Evolutionary conservation across 768 basidiomycete genomes (phyloP), one percentile per base, ranked within the genome.

Genomic region (Hortiboletus campestris): DNA sequence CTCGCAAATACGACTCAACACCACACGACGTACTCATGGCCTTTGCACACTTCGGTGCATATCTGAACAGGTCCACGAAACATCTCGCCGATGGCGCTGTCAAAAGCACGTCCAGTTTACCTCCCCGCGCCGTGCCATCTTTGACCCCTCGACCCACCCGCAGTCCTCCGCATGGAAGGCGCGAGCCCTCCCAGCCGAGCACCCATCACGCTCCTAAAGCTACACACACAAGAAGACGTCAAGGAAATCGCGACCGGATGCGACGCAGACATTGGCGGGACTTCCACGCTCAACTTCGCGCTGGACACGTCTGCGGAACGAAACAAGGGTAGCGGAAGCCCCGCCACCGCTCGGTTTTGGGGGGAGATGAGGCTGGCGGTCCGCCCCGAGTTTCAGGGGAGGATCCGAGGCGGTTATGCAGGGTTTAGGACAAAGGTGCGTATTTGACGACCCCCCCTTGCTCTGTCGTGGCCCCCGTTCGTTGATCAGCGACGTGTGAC

Each of bases 181-280:
- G 82, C 84, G n/a, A 81, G 88, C 50, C 76, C 72, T 28, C 85
- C 85, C 10, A 74, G 75, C 44, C 82, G 85, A 35, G 71, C 72
- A 6, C 86, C 91, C n/a, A 76, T 80, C 51, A 80, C 83, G 0
- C 78, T 94, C 47, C 84, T 84, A 66, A 77, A 78, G 8, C 82
- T 94, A 70, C 84, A 86, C 63, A 77, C 81, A 0, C 73, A 63
- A 17, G 76, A 80, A 22, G 84, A 88, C 57, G 64, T 91, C 46
- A 59, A 76, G 4, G 75, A 81, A n/a, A 86, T 85, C 57, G 89
- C 86, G 0, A 82, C 81, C 0, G 95, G 95, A 4, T 91, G 88
- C 60, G 96, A 98, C 70, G 78, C 78, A 0, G 96, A 98, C 72
- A 87, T 95, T 42, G 94, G 95, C 7, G 91, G 94, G 25, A 80